These are phyloP conservation scores for Boletus subparvulus DNA, from an alignment of 768 basidiomycete species.

Conservation along the genomic window DNA sequence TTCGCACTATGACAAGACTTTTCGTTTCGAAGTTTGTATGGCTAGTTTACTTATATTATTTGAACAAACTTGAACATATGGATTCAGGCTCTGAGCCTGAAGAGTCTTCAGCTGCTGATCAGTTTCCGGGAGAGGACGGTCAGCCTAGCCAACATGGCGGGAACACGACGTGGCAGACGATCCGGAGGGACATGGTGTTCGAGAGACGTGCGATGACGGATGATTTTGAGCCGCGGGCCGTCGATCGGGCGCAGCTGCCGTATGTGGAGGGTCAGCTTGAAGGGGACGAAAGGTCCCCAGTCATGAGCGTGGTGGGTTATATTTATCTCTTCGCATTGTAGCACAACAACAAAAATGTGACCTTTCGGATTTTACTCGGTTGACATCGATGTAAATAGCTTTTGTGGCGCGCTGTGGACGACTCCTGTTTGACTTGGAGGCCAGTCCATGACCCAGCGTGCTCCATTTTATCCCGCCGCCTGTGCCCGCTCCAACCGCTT, in stretches of 20 bases:
- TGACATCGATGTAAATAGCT: neutral
- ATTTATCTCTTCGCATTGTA: neutral
- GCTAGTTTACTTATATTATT: no score
- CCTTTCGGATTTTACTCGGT: neutral
- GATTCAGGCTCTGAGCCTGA: no score
- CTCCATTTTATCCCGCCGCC: conserved; percentile 45
- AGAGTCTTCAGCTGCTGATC: neutral
- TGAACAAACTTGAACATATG: no score
- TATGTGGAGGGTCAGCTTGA: neutral
- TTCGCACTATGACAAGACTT: no score
- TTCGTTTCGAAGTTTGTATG: no score
- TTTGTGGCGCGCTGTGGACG: neutral
- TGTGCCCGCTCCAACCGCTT: conserved; percentile 74
- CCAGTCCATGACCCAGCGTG: neutral
- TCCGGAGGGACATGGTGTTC: conserved; percentile 13
- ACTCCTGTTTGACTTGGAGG: neutral
- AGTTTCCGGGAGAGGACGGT: conserved; percentile 16
- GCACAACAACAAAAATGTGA: neutral
- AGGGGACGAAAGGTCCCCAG: no score
- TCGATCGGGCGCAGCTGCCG: neutral
- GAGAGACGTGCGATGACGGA: neutral
- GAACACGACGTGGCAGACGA: neutral
- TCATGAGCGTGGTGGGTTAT: neutral
- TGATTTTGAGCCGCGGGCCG: conserved; percentile 1
- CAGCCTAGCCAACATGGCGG: neutral